phyloP scores from a whole-genome alignment of 2,329 filamentous ascomycete genomes.

The Sporothrix inflata region DNA sequence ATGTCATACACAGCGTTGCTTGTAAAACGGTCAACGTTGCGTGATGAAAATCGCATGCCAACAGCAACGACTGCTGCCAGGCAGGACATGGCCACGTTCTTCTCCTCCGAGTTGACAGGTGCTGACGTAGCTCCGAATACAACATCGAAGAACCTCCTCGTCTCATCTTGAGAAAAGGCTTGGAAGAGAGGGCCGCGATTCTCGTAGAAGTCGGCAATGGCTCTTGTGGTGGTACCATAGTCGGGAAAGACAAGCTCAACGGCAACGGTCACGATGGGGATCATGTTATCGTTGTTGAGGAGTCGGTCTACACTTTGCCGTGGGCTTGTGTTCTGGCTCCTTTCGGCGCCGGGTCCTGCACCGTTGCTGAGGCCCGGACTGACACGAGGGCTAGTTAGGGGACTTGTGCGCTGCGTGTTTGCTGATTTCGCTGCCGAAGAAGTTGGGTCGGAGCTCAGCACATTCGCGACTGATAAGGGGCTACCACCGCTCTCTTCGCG shows the following conservation, averaged over 20 bases:
- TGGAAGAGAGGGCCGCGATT: constrained; percentile 39
- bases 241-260: constrained; percentile 34
- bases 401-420: background rate
- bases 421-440: constrained; percentile 15
- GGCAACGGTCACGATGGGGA: background rate
- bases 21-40: constrained; percentile 28
- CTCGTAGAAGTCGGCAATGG: constrained; percentile 38
- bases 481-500: constrained; percentile 18
- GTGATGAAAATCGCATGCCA: constrained; percentile 38
- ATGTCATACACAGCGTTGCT: constrained; percentile 37
- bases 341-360: background rate
- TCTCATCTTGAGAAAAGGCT: constrained; percentile 38
- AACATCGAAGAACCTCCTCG: constrained; percentile 30
- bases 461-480: background rate
- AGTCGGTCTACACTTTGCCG: constrained; percentile 2
- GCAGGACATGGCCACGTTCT: constrained; percentile 37
- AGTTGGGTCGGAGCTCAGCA: background rate
- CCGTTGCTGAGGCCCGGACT: constrained; percentile 18
- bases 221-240: constrained; percentile 32
- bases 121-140: constrained; percentile 31
- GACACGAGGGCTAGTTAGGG: background rate
- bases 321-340: constrained; percentile 15
- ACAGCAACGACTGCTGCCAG: constrained; percentile 38
- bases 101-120: constrained; percentile 5
- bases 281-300: background rate